A percentile compares a stretch with the other conserved stretches of the same genome.
phyloP scores from a whole-genome alignment of 768 basidiomycete species.

The Psilocybe cyanescens region DNA sequence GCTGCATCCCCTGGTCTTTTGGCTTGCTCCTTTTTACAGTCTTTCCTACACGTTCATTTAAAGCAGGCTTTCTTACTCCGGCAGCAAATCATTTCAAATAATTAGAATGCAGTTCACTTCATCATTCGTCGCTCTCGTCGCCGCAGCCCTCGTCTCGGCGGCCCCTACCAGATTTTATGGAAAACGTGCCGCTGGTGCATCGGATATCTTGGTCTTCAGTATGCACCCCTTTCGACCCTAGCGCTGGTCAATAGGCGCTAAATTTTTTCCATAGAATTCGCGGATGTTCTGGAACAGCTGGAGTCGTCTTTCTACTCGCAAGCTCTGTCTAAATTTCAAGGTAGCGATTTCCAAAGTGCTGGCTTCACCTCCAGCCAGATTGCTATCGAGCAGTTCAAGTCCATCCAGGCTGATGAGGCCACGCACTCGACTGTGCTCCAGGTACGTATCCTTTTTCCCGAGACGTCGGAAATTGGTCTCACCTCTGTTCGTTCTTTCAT shows the following conservation, averaged over 20 bases:
- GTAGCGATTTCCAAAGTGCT: constrained; percentile 63
- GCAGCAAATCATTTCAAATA: constrained; percentile 31
- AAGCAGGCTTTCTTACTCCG: constrained; percentile 47
- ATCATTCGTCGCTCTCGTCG: constrained; percentile 44
- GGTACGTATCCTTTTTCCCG: constrained; percentile 28
- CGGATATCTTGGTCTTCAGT: constrained; percentile 65
- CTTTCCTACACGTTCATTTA: constrained; percentile 36
- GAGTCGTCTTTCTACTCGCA: constrained; percentile 73
- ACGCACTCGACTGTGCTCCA: constrained; percentile 61
- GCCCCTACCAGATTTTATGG: constrained; percentile 48
- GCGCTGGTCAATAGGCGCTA: background rate
- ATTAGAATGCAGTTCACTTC: constrained; percentile 52
- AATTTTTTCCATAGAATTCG: constrained; percentile 57
- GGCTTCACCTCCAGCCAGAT: constrained; percentile 62
- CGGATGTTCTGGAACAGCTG: constrained; percentile 74
- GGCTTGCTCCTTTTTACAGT: constrained; percentile 28
- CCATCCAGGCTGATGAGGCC: constrained; percentile 64
- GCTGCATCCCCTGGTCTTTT: constrained; percentile 64
- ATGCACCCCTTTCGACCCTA: constrained; percentile 30
- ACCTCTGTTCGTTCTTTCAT: background rate
- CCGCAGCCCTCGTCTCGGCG: constrained; percentile 47
- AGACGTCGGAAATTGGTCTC: background rate
- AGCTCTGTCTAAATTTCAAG: constrained; percentile 66
- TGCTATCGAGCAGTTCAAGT: constrained; percentile 62
- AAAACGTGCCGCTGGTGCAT: constrained; percentile 39